These are phyloP conservation scores for Pleomassaria siparia DNA, from an alignment of 2,329 filamentous ascomycete genomes.

Conservation along the genomic window DNA sequence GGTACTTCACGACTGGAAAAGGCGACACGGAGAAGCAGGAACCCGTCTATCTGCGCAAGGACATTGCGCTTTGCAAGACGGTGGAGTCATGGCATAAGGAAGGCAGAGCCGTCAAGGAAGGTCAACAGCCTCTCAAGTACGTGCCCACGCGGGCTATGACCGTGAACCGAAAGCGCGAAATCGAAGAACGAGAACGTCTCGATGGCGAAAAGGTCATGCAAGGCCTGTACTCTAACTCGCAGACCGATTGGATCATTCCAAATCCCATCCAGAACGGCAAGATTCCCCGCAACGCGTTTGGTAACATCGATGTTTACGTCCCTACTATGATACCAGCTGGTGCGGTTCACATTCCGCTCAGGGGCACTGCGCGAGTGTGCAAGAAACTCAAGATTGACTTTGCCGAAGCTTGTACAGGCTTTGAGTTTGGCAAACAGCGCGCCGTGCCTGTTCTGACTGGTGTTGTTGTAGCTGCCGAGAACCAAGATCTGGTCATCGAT, in stretches of 20 bases:
- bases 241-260: conserved; percentile 96
- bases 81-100: conserved; percentile 98
- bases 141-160: conserved; percentile 93
- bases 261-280: conserved; percentile 78
- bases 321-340: conserved; percentile 89
- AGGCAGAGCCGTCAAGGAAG: conserved; percentile 72
- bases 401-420: conserved; percentile 92
- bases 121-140: conserved; percentile 75
- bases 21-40: conserved; percentile 73
- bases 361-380: conserved; percentile 77
- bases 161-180: conserved; percentile 79
- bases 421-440: conserved; percentile 93
- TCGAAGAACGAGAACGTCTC: conserved; percentile 78
- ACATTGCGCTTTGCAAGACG: conserved; percentile 84
- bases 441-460: conserved; percentile 90
- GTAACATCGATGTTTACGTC: conserved; percentile 95
- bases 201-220: conserved; percentile 83
- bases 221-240: conserved; percentile 77
- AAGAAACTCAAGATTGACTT: conserved; percentile 83
- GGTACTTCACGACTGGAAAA: conserved; percentile 74
- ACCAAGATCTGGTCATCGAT: conserved; percentile 72
- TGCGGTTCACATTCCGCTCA: conserved; percentile 79
- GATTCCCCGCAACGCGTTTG: conserved; percentile 92
- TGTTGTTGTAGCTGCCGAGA: conserved; percentile 82
- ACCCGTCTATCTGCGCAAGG: conserved; percentile 75